These are phyloP conservation scores for Candida maesae DNA, from an alignment of 805 yeast genomes.

Conservation along the genomic window DNA sequence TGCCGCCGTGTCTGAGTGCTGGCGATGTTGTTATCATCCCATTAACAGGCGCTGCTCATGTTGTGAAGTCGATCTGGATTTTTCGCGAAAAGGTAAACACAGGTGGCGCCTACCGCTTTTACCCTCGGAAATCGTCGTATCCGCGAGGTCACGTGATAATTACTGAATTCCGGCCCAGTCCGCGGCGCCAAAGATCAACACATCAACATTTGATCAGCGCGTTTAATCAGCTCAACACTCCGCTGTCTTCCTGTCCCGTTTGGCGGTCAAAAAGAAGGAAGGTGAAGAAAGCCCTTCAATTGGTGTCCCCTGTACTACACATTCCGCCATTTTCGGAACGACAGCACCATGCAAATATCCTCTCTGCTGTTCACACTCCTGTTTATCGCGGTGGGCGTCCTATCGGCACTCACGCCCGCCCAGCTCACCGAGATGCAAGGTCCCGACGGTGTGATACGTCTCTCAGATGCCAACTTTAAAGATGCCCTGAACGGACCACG, in stretches of 20 bases:
- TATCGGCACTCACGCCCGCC: constrained; percentile 13
- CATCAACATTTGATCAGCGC: no score
- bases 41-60: no score
- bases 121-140: neutral
- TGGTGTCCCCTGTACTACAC: no score
- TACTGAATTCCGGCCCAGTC: no score
- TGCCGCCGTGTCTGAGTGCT: neutral
- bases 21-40: neutral
- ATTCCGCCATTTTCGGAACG: no score
- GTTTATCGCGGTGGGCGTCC: neutral
- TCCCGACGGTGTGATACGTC: constrained; percentile 35
- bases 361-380: neutral
- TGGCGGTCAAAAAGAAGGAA: no score
- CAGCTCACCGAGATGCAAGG: constrained; percentile 15
- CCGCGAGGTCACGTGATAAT: no score
- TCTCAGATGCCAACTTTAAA: constrained; percentile 35
- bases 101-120: constrained; percentile 1
- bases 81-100: constrained; percentile 3
- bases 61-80: no score
- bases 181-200: neutral
- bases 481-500: constrained; percentile 42
- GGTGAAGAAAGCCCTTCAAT: no score
- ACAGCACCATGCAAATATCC: no score
- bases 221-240: no score
- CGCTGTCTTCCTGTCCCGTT: no score